phyloP scores from a whole-genome alignment of 805 yeast genomes.

The Candida schatavii region DNA sequence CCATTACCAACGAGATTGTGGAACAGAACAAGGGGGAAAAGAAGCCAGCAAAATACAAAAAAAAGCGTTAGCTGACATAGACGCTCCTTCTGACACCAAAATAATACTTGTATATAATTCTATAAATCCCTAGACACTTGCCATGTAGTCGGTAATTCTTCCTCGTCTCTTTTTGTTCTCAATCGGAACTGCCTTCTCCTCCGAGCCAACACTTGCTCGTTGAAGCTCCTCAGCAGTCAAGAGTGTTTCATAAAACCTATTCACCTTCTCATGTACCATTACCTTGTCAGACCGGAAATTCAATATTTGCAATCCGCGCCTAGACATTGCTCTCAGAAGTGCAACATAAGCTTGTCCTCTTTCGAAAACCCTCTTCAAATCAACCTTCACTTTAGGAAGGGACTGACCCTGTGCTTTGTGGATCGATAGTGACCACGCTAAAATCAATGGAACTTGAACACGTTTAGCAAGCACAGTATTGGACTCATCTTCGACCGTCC shows the following conservation, averaged over 20 bases:
- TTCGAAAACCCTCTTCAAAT: conserved; percentile 64
- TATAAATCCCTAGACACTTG: neutral
- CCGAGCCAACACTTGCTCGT: neutral
- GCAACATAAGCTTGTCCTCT: conserved; percentile 87
- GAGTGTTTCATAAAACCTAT: conserved; percentile 25
- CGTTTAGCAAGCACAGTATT: conserved; percentile 69
- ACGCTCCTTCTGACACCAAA: no score
- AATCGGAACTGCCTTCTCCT: neutral
- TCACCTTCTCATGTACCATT: conserved; percentile 32
- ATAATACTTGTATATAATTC: no score
- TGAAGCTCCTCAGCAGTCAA: conserved; percentile 23
- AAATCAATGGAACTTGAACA: conserved; percentile 64
- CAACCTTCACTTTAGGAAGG: conserved; percentile 65
- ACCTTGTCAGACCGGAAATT: conserved; percentile 63
- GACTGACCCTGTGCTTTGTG: conserved; percentile 89
- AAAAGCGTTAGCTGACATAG: no score
- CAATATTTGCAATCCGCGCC: conserved; percentile 60
- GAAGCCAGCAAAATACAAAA: neutral
- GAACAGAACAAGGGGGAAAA: neutral
- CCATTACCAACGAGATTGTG: conserved; percentile 1
- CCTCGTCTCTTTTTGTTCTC: neutral
- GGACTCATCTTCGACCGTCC: conserved; percentile 75
- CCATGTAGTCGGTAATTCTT: neutral
- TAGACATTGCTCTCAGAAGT: conserved; percentile 69
- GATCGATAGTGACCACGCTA: conserved; percentile 82